A percentile compares a stretch with the other conserved stretches of the same genome.
Conservation (phyloP, 192 early-diverging fungal species). For the Gigaspora rosea region DNA sequence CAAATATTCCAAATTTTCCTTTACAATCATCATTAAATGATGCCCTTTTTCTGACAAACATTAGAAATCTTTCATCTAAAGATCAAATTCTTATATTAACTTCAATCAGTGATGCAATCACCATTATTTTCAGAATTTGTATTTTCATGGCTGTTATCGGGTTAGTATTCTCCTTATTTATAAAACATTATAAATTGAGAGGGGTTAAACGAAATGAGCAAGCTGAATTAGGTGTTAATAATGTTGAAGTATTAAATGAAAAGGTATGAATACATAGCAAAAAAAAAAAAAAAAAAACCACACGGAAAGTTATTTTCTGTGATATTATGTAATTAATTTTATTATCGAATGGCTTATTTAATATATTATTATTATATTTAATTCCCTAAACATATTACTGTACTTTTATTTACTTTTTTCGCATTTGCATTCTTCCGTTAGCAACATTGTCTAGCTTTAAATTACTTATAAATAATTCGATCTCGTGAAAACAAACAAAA, state of each 20-base stretch:
- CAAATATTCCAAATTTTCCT: not conserved
- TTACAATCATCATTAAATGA: not conserved
- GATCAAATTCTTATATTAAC: not conserved
- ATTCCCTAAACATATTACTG: no score
- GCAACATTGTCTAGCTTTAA: no score
- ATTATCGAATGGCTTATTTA: not conserved
- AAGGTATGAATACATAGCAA: not conserved
- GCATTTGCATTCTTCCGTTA: no score
- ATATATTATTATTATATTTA: no score
- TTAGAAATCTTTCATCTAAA: not conserved
- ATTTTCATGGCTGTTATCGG: constrained; percentile 8
- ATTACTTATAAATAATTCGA: no score
- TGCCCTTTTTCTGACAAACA: not conserved
- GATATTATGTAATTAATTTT: not conserved
- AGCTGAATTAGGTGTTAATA: not conserved
- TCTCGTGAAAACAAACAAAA: no score
- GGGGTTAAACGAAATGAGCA: not conserved
- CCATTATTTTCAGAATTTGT: not conserved
- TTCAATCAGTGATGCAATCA: not conserved
- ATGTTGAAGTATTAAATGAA: constrained; percentile 9
- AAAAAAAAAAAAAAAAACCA: not conserved
- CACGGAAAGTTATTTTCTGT: not conserved
- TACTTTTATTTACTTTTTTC: no score
- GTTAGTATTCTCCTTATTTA: constrained; percentile 15
- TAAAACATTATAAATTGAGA: constrained; percentile 7